Conservation (phyloP, 202 grass and related monocot genomes). For the Saccharum hybrid region DNA sequence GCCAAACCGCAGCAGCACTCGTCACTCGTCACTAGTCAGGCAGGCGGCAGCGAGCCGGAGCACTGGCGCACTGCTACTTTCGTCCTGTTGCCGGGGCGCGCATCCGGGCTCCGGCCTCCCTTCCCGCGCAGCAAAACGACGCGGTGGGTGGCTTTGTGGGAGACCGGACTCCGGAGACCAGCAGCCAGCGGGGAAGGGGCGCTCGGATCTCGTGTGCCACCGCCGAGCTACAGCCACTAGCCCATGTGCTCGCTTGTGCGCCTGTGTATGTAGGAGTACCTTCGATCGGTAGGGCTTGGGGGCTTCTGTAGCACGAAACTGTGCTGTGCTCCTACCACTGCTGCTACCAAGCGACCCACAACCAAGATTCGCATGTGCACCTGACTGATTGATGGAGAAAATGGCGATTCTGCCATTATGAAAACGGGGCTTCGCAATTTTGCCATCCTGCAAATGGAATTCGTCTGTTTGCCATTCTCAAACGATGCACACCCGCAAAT, state of each 20-base stretch:
- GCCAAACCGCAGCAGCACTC: background rate
- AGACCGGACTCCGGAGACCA: too few relatives aligned
- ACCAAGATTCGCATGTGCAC: background rate
- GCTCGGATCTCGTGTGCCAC: slow-evolving; percentile 18
- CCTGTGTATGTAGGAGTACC: background rate
- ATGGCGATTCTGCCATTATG: too few relatives aligned
- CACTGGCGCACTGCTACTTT: slow-evolving; percentile 19
- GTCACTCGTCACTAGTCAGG: too few relatives aligned
- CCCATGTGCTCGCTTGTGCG: background rate
- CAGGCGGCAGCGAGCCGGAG: background rate
- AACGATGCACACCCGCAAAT: too few relatives aligned
- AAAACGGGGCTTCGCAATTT: too few relatives aligned
- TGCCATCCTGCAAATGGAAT: too few relatives aligned
- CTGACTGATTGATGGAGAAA: background rate
- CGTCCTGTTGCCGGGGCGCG: background rate
- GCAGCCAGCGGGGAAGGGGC: background rate
- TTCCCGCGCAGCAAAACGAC: background rate
- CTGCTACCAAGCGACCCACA: background rate
- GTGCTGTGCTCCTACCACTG: background rate
- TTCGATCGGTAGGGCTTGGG: too few relatives aligned
- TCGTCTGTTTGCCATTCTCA: too few relatives aligned
- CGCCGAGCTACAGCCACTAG: background rate
- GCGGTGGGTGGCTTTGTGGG: too few relatives aligned
- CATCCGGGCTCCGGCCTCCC: too few relatives aligned
- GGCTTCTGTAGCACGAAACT: background rate